Evolutionary conservation across 306 rosid genomes (phyloP), one percentile per base, ranked within the genome.

Genomic region (Potentilla sterilis): DNA sequence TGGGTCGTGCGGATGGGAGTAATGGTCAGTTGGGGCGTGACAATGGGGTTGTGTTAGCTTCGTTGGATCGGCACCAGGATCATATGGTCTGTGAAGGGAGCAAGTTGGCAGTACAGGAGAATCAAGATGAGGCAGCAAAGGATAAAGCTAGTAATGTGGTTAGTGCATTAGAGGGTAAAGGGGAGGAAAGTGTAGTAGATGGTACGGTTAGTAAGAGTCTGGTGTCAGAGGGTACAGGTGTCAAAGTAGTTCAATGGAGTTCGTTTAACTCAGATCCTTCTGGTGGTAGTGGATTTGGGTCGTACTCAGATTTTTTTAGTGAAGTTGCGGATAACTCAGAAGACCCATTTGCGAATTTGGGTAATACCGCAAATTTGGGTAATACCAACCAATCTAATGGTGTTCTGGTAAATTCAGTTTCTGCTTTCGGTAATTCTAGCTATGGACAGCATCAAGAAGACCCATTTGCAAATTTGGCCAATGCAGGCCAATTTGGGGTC

Each of bases 221-320:
- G 58, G 80, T 15, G 44, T 67, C 61, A 22, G 48, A 24, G 12
- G 75, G 73, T 61, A 69, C 84, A 1, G 88, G 69, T 67, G 77
- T 89, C 51, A 91, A 88, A 82, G 79, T 78, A 62, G 88, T 88
- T 67, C 92, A 81, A 40, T 91, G 97, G 95, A 88, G 88, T 82
- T 77, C 81, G 16, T 91, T 89, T 73, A 15, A 80, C 9, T 86
- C 85, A 16, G 92, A 86, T 16, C 82, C 37, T 38, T 76, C 82
- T 67, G 82, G 71, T 32, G 87, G 69, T 9, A 34, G 16, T 16
- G 86, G 80, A 49, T 76, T 65, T 49, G 87, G 89, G n/a, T 86
- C 87, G 7, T 81, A 85, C 73, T 81, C 90, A 15, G 90, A 91
- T 67, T 79, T 87, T 84, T 91, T 85, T 70, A 67, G 65, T 59